Conservation (phyloP, 2,329 filamentous ascomycete genomes). For the Talaromyces piceae region DNA sequence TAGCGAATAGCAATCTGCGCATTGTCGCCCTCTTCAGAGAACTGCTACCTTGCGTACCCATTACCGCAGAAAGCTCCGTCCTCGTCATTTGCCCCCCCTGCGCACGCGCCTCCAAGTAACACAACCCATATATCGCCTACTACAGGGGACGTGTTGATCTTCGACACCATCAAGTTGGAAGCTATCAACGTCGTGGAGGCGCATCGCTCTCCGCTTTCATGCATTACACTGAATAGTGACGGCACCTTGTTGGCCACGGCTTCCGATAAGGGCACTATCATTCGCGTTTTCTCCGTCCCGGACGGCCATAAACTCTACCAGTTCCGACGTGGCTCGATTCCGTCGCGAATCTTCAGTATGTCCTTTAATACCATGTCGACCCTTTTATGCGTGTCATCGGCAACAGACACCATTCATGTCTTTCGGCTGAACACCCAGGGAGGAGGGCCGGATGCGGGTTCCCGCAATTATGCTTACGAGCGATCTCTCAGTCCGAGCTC, state of each 20-base stretch:
- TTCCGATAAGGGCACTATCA: conserved; percentile 95
- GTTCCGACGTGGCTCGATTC: conserved; percentile 91
- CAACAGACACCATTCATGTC: conserved; percentile 92
- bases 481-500: conserved; percentile 21
- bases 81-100: conserved; percentile 52
- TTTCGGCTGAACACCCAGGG: conserved; percentile 62
- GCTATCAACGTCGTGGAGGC: conserved; percentile 94
- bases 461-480: conserved; percentile 21
- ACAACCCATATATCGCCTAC: conserved; percentile 69
- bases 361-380: conserved; percentile 95
- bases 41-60: conserved; percentile 92
- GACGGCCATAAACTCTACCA: conserved; percentile 90
- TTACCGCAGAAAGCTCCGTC: conserved; percentile 60
- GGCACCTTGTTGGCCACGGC: conserved; percentile 88
- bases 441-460: conserved; percentile 20
- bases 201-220: conserved; percentile 83
- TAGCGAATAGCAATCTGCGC: conserved; percentile 66
- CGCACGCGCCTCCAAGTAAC: conserved; percentile 71
- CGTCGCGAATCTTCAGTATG: conserved; percentile 96
- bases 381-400: conserved; percentile 88
- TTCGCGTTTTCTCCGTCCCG: conserved; percentile 89
- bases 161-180: conserved; percentile 81
- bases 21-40: conserved; percentile 86
- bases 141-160: conserved; percentile 86
- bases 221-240: conserved; percentile 84